A percentile compares a stretch with the other conserved stretches of the same genome.
Evolutionary conservation across 1,139 yeast species (phyloP).

Genomic region (Saccharomyces hybrid): DNA sequence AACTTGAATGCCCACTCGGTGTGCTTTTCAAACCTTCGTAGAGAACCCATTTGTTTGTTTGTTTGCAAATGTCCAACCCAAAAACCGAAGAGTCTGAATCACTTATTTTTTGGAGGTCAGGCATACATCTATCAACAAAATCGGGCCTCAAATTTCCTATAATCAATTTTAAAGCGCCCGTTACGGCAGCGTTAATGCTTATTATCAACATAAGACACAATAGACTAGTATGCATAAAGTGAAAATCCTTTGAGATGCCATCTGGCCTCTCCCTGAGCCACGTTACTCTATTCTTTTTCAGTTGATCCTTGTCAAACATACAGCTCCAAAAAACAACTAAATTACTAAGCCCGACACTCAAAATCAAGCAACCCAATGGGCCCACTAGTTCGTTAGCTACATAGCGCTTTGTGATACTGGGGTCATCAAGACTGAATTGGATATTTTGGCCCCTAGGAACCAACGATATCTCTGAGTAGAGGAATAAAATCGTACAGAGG

Average conservation of each 20-base stretch:
- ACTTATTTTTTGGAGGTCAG: conserved; percentile 6
- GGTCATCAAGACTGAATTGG: conserved; percentile 14
- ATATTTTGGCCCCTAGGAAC: conserved; percentile 16
- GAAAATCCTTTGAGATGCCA: conserved; percentile 14
- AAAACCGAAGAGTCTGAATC: conserved; percentile 6
- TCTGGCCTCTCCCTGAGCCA: conserved; percentile 13
- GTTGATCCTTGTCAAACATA: conserved; percentile 11
- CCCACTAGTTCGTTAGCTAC: conserved; percentile 21
- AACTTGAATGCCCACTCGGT: conserved; percentile 30
- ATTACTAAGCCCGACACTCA: conserved; percentile 18
- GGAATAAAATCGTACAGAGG: conserved; percentile 13
- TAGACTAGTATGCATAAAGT: conserved; percentile 21
- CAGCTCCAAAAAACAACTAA: conserved; percentile 19
- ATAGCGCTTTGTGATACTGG: conserved; percentile 16
- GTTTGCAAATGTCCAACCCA: conserved; percentile 16
- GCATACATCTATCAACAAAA: conserved; percentile 24
- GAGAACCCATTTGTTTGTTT: conserved; percentile 15
- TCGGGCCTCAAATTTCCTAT: conserved; percentile 28
- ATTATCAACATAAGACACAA: conserved; percentile 17
- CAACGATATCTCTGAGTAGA: conserved; percentile 15
- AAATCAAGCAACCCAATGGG: conserved; percentile 17
- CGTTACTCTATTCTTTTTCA: conserved; percentile 9
- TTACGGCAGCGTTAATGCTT: conserved; percentile 21
- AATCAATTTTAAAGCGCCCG: conserved; percentile 23
- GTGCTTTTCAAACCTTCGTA: conserved; percentile 29